These are phyloP conservation scores for Stentor coeruleus DNA, from an alignment of 73 alveolate genomes.

Conservation along the genomic window DNA sequence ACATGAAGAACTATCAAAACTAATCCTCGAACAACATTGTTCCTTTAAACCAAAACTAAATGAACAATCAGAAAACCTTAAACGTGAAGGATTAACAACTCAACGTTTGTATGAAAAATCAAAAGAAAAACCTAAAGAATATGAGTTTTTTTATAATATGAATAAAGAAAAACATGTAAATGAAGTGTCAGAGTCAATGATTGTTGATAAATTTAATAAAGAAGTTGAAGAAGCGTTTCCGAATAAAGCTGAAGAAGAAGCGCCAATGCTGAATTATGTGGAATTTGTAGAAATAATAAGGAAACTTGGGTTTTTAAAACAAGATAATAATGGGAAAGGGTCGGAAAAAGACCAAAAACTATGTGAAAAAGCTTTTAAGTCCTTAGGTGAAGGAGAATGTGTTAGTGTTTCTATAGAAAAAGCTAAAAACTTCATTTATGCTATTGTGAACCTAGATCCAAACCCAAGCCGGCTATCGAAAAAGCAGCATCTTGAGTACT, in stretches of 20 bases:
- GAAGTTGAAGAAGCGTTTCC: background rate
- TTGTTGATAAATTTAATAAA: background rate
- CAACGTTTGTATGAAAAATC: background rate
- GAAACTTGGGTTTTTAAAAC: background rate
- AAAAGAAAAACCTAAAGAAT: background rate
- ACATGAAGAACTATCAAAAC: background rate
- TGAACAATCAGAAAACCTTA: background rate
- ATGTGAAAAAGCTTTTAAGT: background rate
- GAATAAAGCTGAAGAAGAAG: background rate
- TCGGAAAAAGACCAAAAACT: background rate
- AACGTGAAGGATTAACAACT: background rate
- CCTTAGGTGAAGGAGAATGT: background rate
- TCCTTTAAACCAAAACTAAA: slow-evolving; percentile 5
- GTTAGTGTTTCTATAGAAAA: background rate
- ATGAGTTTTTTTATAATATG: background rate
- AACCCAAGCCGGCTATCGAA: background rate
- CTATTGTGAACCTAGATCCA: background rate
- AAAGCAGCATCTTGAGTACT: background rate
- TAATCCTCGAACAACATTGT: background rate
- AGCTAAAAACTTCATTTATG: background rate
- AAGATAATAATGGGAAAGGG: background rate
- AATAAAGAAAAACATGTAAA: background rate
- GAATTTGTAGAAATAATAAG: background rate
- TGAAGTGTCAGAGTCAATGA: background rate
- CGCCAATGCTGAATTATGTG: background rate